Evolutionary conservation across 2,329 filamentous ascomycete species (phyloP).

Genomic region (Penicillium capsulatum): DNA sequence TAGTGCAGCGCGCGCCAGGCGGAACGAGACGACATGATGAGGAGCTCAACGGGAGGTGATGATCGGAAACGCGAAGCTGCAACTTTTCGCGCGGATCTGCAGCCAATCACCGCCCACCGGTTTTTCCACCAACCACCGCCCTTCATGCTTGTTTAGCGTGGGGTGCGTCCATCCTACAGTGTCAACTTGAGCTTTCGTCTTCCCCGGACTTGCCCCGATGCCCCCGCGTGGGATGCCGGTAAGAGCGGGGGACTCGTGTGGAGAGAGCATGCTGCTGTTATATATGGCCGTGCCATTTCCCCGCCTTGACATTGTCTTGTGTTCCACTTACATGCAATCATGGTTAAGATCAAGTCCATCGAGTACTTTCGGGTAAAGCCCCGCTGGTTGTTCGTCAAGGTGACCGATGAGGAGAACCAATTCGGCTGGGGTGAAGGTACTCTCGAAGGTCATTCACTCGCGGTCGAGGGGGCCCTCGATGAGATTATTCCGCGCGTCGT

Average conservation of each 20-base stretch:
- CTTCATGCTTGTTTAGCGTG: too few relatives aligned
- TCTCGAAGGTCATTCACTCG: slow-evolving; percentile 68
- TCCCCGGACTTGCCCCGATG: slow-evolving; percentile 14
- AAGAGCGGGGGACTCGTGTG: slow-evolving; percentile 3
- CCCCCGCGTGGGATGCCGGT: slow-evolving; percentile 13
- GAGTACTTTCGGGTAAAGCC: slow-evolving; percentile 74
- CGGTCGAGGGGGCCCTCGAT: slow-evolving; percentile 69
- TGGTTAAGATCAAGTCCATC: slow-evolving; percentile 62
- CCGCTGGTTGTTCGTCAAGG: slow-evolving; percentile 74
- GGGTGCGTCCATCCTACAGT: too few relatives aligned
- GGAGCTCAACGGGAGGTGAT: neutral
- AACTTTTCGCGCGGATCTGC: slow-evolving; percentile 16
- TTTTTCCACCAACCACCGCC: too few relatives aligned
- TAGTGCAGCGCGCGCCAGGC: slow-evolving; percentile 37
- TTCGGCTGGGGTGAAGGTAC: slow-evolving; percentile 73
- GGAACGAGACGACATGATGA: slow-evolving; percentile 33
- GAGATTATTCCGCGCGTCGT: slow-evolving; percentile 59
- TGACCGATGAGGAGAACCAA: slow-evolving; percentile 63
- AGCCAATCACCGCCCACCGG: too few relatives aligned
- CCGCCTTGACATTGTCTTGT: neutral
- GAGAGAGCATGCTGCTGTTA: too few relatives aligned
- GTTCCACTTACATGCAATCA: slow-evolving; percentile 31
- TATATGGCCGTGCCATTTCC: too few relatives aligned
- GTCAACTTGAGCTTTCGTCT: too few relatives aligned
- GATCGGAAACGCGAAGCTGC: slow-evolving; percentile 6